These are phyloP conservation scores for Saussurea involucrata DNA, from an alignment of 129 eudicot species.

Conservation along the genomic window DNA sequence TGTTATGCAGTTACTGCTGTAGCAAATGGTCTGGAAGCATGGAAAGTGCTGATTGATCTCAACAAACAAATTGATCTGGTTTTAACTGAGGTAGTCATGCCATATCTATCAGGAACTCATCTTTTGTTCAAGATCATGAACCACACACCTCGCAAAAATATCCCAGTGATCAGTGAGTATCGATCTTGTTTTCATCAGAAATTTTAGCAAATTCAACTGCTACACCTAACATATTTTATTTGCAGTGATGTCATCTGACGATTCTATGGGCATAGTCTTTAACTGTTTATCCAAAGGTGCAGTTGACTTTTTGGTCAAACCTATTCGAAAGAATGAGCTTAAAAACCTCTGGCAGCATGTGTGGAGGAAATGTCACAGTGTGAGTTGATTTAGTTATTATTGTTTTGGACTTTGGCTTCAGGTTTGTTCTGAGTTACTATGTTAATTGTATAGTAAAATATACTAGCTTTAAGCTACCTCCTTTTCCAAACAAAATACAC, in stretches of 20 bases:
- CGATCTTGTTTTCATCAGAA: not conserved
- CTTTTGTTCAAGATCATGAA: conserved; percentile 58
- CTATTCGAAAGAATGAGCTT: conserved; percentile 81
- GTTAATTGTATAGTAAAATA: conserved; percentile 3
- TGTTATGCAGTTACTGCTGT: conserved; percentile 58
- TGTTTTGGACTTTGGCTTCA: conserved; percentile 26
- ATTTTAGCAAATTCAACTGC: conserved; percentile 27
- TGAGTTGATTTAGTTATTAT: conserved; percentile 40
- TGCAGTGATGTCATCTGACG: conserved; percentile 91
- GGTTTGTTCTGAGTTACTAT: conserved; percentile 20
- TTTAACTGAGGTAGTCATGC: conserved; percentile 68
- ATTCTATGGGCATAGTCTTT: conserved; percentile 80
- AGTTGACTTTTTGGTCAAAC: conserved; percentile 80
- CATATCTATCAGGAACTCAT: conserved; percentile 58
- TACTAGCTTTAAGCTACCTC: conserved; percentile 5
- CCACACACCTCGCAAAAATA: conserved; percentile 52
- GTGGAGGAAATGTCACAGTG: conserved; percentile 87
- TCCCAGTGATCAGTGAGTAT: conserved; percentile 71
- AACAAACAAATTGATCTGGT: conserved; percentile 59
- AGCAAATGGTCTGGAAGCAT: conserved; percentile 68
- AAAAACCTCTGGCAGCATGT: conserved; percentile 90
- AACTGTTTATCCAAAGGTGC: conserved; percentile 84
- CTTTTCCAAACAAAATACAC: conserved; percentile 16
- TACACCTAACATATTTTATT: conserved; percentile 32
- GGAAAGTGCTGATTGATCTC: conserved; percentile 59